Percentiles rank a stretch among this genome's conserved stretches.
Evolutionary conservation across 768 basidiomycete species (phyloP).

Genomic region (Xerocomellus intermedius): DNA sequence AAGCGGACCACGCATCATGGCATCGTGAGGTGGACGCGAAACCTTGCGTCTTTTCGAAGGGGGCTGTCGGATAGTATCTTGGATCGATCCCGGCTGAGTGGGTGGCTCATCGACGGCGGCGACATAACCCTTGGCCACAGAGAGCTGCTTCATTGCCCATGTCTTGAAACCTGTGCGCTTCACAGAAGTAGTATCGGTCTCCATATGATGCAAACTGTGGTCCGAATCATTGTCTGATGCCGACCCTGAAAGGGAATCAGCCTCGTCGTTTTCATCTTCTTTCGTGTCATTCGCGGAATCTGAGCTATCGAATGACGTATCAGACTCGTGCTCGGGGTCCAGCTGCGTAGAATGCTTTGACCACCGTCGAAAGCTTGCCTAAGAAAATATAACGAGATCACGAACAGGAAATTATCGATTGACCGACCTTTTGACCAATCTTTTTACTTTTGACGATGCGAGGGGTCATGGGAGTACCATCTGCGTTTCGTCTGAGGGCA

Average conservation of each 20-base stretch:
- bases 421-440: constrained; percentile 45
- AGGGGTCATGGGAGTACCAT: constrained; percentile 58
- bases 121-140: constrained; percentile 42
- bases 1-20: constrained; percentile 71
- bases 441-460: constrained; percentile 43
- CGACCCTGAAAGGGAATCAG: constrained; percentile 9
- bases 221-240: constrained; percentile 22
- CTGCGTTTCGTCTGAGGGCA: constrained; percentile 62
- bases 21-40: constrained; percentile 27
- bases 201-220: constrained; percentile 17
- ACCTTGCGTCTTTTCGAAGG: constrained; percentile 49
- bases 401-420: not conserved
- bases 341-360: constrained; percentile 34
- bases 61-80: constrained; percentile 7
- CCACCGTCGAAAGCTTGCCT: constrained; percentile 54
- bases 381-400: constrained; percentile 3
- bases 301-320: constrained; percentile 76
- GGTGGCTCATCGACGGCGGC: constrained; percentile 12
- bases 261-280: constrained; percentile 23
- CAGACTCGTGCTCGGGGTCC: constrained; percentile 39
- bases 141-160: constrained; percentile 85
- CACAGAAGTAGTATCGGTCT: constrained; percentile 20
- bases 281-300: constrained; percentile 65
- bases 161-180: constrained; percentile 72
- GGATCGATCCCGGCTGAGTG: constrained; percentile 11